phyloP scores from a whole-genome alignment of 2,329 filamentous ascomycete species.

The Neonectria hederae region DNA sequence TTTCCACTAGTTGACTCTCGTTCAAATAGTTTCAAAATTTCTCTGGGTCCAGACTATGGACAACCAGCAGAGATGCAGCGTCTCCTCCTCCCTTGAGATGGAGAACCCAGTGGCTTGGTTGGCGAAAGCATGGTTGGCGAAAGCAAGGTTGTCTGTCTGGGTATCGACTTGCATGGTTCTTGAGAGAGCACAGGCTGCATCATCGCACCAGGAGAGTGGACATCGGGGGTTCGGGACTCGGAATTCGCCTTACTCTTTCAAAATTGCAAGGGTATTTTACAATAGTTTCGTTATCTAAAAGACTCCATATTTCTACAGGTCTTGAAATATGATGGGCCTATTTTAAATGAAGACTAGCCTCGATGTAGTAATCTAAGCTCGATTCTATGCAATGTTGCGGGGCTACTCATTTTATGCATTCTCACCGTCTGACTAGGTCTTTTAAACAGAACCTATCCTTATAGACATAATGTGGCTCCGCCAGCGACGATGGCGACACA shows the following conservation, averaged over 20 bases:
- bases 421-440: not conserved
- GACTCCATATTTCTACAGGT: not conserved
- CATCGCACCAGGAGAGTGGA: not conserved
- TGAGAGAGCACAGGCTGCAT: not conserved
- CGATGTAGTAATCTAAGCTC: not conserved
- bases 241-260: not conserved
- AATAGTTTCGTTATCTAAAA: not conserved
- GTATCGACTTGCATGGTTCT: not conserved
- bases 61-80: not conserved
- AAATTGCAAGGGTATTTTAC: not conserved
- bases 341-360: not conserved
- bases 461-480: not conserved
- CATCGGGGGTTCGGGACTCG: not conserved
- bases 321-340: not conserved
- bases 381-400: not conserved
- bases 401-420: no score
- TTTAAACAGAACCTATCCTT: not conserved
- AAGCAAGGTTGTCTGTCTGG: not conserved
- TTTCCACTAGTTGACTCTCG: not conserved
- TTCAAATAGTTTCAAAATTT: not conserved
- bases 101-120: no score
- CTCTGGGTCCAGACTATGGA: not conserved
- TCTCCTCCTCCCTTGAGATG: not conserved
- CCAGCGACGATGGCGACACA: not conserved
- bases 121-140: not conserved